Percentiles rank a stretch among this genome's conserved stretches.
These are phyloP conservation scores for Geotrichum candidum DNA, from an alignment of 1,139 yeast species.

Conservation along the genomic window DNA sequence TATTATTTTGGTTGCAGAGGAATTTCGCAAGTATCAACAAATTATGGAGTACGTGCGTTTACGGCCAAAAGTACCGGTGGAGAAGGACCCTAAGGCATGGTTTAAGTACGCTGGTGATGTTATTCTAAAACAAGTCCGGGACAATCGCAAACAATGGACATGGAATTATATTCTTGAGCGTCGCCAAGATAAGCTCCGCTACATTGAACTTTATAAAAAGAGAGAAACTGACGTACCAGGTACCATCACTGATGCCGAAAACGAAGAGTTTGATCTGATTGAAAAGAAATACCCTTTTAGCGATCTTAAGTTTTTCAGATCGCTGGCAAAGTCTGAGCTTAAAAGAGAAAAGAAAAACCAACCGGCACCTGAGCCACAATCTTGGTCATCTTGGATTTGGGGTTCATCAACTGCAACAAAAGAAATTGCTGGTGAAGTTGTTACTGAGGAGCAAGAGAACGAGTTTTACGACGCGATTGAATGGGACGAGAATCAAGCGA, in stretches of 20 bases:
- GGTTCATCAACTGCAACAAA: constrained; percentile 31
- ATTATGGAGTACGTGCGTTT: constrained; percentile 67
- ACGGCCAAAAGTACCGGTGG: constrained; percentile 57
- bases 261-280: constrained; percentile 43
- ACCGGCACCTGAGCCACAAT: constrained; percentile 19
- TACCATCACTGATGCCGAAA: constrained; percentile 14
- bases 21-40: constrained; percentile 68
- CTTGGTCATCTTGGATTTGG: constrained; percentile 38
- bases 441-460: constrained; percentile 41
- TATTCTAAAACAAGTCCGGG: constrained; percentile 72
- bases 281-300: constrained; percentile 63
- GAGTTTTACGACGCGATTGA: constrained; percentile 93
- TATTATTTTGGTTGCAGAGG: constrained; percentile 72
- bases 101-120: constrained; percentile 69
- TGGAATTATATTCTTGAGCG: constrained; percentile 76
- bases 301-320: constrained; percentile 78
- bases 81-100: constrained; percentile 76
- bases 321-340: constrained; percentile 64
- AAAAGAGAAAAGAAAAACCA: constrained; percentile 45
- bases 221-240: background rate
- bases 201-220: constrained; percentile 62
- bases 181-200: constrained; percentile 62
- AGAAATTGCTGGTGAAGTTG: constrained; percentile 23
- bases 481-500: constrained; percentile 62
- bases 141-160: constrained; percentile 72